Evolutionary conservation across 768 basidiomycete genomes (phyloP).

Genomic region (Lactarius sanguifluus): DNA sequence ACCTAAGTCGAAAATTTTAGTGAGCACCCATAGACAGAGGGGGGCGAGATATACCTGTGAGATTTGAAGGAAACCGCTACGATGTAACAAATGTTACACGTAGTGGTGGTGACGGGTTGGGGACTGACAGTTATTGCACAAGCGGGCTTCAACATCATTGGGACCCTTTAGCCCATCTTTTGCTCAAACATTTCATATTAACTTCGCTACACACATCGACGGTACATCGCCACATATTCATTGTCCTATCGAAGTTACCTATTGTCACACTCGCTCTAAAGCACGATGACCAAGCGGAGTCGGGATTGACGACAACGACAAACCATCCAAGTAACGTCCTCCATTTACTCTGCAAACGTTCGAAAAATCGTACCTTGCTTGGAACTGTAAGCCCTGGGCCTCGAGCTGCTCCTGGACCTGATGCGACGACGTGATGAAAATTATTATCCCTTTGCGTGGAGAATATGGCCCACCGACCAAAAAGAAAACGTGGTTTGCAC

Average conservation of each 20-base stretch:
- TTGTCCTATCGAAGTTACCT: slow-evolving; percentile 5
- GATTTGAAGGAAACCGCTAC: slow-evolving; percentile 20
- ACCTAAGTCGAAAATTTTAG: slow-evolving; percentile 15
- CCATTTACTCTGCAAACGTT: background rate
- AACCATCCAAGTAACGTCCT: slow-evolving; percentile 1
- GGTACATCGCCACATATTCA: slow-evolving; percentile 12
- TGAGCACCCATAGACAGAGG: slow-evolving; percentile 9
- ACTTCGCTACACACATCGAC: slow-evolving; percentile 7
- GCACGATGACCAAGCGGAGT: slow-evolving; percentile 1
- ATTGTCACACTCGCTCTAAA: background rate
- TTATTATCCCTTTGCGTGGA: background rate
- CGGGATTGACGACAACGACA: slow-evolving; percentile 2
- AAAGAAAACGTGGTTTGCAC: background rate
- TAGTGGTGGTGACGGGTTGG: slow-evolving; percentile 25
- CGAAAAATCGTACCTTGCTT: background rate
- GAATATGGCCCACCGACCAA: background rate
- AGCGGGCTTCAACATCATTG: slow-evolving; percentile 16
- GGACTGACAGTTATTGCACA: slow-evolving; percentile 26
- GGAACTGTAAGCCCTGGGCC: background rate
- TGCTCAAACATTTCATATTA: slow-evolving; percentile 18
- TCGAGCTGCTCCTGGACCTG: background rate
- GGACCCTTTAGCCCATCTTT: slow-evolving; percentile 12
- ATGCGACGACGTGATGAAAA: background rate
- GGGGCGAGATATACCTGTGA: slow-evolving; percentile 1
- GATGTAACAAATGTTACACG: slow-evolving; percentile 23